Conservation (phyloP, 495 filamentous ascomycete genomes). For the Penicillium bialowiezense region DNA sequence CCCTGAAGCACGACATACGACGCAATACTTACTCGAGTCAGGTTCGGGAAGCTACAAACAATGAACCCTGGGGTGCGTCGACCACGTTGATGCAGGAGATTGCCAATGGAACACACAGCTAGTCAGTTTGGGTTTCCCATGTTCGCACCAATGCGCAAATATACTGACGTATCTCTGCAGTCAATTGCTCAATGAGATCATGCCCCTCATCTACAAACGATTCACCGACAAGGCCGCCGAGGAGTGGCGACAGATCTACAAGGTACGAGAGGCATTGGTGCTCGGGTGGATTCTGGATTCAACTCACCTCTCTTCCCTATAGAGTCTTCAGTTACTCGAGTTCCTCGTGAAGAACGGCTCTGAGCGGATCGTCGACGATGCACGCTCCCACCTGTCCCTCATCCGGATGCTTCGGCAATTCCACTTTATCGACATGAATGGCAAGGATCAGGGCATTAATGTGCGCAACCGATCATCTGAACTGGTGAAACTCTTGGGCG, state of each 20-base stretch:
- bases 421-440: constrained; percentile 93
- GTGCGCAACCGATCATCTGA: constrained; percentile 96
- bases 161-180: constrained; percentile 44
- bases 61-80: constrained; percentile 94
- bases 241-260: constrained; percentile 99
- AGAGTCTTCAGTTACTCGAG: constrained; percentile 91
- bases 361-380: constrained; percentile 96
- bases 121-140: constrained; percentile 57
- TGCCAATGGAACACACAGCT: constrained; percentile 95
- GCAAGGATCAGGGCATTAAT: constrained; percentile 97
- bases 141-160: constrained; percentile 8
- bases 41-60: constrained; percentile 97
- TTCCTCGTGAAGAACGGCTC: constrained; percentile 98
- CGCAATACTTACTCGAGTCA: constrained; percentile 32
- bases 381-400: constrained; percentile 87
- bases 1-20: background rate
- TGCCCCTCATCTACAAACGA: constrained; percentile 99
- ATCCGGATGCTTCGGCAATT: constrained; percentile 99
- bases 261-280: constrained; percentile 45
- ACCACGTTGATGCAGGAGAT: constrained; percentile 95
- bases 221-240: constrained; percentile 98
- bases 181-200: constrained; percentile 97
- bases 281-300: background rate
- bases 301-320: constrained; percentile 3
- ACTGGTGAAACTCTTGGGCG: constrained; percentile 84